Evolutionary conservation across 441 rosid genomes (phyloP).

Genomic region (Dalechampia spathulata): DNA sequence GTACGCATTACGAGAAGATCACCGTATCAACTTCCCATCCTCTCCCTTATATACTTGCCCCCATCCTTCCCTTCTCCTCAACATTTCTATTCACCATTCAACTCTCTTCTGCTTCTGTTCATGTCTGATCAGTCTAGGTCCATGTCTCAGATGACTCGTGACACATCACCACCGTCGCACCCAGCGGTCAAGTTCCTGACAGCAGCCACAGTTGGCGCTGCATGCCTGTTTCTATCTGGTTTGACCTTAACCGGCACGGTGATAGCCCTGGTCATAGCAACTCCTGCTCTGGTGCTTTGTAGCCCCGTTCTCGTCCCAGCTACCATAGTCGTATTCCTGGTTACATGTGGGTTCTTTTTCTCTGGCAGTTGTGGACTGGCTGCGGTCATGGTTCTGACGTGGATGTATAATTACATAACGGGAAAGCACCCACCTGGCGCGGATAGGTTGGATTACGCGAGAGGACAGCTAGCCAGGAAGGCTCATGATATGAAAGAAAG

Average conservation of each 20-base stretch:
- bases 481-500: conserved; percentile 30
- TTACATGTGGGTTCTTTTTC: conserved; percentile 39
- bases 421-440: conserved; percentile 63
- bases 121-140: conserved; percentile 24
- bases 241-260: conserved; percentile 49
- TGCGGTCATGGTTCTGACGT: conserved; percentile 37
- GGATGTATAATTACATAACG: conserved; percentile 53
- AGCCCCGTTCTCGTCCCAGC: conserved; percentile 64
- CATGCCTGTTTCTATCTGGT: conserved; percentile 38
- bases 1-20: conserved; percentile 10
- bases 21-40: background rate
- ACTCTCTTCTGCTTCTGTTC: background rate
- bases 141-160: conserved; percentile 10
- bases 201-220: conserved; percentile 36
- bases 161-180: conserved; percentile 19
- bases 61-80: background rate
- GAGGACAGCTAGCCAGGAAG: conserved; percentile 32
- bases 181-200: conserved; percentile 46
- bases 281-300: conserved; percentile 51
- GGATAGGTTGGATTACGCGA: conserved; percentile 50
- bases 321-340: conserved; percentile 24
- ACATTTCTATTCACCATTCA: too few species aligned
- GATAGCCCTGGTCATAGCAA: conserved; percentile 46
- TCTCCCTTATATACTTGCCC: background rate
- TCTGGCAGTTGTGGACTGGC: conserved; percentile 59